Base-by-base conservation (phyloP, 208 protist genomes). In the Leishmania braziliensis region DNA sequence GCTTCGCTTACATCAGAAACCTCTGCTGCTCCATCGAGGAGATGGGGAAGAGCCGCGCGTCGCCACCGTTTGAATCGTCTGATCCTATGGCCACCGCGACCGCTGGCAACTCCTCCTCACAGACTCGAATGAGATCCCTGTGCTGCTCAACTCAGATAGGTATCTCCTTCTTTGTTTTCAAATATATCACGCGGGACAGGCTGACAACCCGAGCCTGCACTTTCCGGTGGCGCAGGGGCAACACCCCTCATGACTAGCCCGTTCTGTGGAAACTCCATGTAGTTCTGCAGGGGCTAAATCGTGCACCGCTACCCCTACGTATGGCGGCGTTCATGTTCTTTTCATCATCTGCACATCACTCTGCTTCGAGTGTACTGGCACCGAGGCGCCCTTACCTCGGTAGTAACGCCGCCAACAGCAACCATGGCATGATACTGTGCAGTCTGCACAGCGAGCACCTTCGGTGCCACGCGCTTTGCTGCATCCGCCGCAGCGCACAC, bases 391-490 rank as follows among this genome's bases (percentile, higher is more conserved):
- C 50, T 56, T 26, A 60, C 50, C n/a, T 73, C 60, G 9, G 3
- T 36, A 69, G 26, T 10, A 29, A 12, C 66, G 0, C 33, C 66
- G 39, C 36, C 5, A 2, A 18, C 48, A 16, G 76, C 69, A 4
- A 23, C 70, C 10, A 63, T 54, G 23, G 51, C 10, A 50, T 50
- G 50, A 51, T 86, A 81, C 20, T 62, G 73, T 4, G 86, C 85
- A 73, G 87, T 85, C 14, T 79, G 50, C 33, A 71, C 75, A 46
- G 78, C 83, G 26, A 89, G 69, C 51, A 65, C 78, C 63, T 87
- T 77, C 33, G 88, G 26, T 46, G 88, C 86, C 20, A 89, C 86
- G 58, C 84, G 77, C 76, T 89, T 89, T 16, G 72, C 56, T 29
- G 56, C 76, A 65, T 88, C 83, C 5, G 82, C 75, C n/a, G 73